Evolutionary conservation across 2,329 filamentous ascomycete genomes (phyloP), one percentile per base, ranked within the genome.

Genomic region (Trichophyton verrucosum): DNA sequence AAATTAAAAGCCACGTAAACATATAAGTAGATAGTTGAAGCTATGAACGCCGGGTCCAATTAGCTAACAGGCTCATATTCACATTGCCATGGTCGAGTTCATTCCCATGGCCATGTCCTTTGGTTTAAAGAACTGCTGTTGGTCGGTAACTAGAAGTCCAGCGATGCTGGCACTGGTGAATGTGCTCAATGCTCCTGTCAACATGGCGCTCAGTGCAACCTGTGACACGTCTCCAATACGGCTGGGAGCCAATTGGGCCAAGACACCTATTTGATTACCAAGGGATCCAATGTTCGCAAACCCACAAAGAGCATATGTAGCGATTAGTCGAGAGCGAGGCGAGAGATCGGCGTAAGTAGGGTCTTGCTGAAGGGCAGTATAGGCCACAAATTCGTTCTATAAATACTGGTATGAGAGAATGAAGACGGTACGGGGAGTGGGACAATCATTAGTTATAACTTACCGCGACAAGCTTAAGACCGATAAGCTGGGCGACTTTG

Each of bases 211-310:
- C 20, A 95, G 61, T 2, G 89, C 89, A 30, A 95, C 81, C 55
- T 80, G 80, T 3, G 88, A 86, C 9, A 95, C 86, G 67, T 94
- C 88, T 61, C 86, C 88, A 42, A 83, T 81, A 51, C 89, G 83
- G 3, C 80, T 79, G 0, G 90, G 89, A 0, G 88, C 86, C 63
- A 95, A 83, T 75, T 95, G 89, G 3, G 86, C 83, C 59, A 95
- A 80, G 62, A 95, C 89, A 77, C 90, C 90, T 63, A 95, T 94
- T 75, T 95, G 90, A 61, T 90, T 92, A 71, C 90, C 90, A 56
- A 95, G 81, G 33, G 89, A 92, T 60, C 88, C 87, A 66, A 95
- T 87, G 77, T 95, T 95, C 64, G 89, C 91, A 71, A 90, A 90
- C 27, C 80, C 79, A 74, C 89, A 95, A 65, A 91, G 82, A 20